Base-by-base conservation (phyloP, 1,284 basidiomycete species). In the Cutaneotrichosporon spelunceum region DNA sequence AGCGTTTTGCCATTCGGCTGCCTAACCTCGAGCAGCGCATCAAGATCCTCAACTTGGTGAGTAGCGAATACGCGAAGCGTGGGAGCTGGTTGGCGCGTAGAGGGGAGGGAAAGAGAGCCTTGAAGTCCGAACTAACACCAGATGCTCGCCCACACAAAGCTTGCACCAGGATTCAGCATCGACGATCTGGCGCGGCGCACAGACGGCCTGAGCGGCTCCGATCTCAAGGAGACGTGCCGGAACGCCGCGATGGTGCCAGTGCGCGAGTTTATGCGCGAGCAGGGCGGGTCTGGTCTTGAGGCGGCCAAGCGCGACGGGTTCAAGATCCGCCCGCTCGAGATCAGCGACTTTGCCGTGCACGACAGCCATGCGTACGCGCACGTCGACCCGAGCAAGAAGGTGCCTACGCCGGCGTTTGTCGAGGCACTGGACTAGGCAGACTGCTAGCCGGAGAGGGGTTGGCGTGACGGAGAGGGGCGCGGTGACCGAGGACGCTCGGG, bases 151-250 rank as follows among this genome's bases (percentile, higher is more conserved):
- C 88, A 88, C 65, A 90, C 90, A 3, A 82, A 84, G 45, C 82
- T 94, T 5, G 83, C 85, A 13, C 79, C 86, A 0, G 78, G 81
- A 11, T 89, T 97, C 75, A 82, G 85, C 1, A 73, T 96, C 36
- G 78, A 83, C 13, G 67, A 79, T 3, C 84, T 99, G 13, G 93
- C 93, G 6, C 79, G 83, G 53, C 82, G 84, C 47, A 88, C 93
- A 3, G 85, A 87, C 39, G 90, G 92, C 1, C 82, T 88, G 33
- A 95, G 92, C 7, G 95, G 95, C 4, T 93, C 90, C 8, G 96
- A 99, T 77, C 79, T 99, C 53, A 88, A 89, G 71, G 96, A 99
- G 80, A 82, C 95, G n/a, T 99, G 95, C 77, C 83, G 96, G 56
- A 92, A 87, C 68, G 92, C 92, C 0, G 91, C 90, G 0, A 94